Base-by-base conservation (phyloP, 2,329 filamentous ascomycete genomes). In the Aureobasidium sp. region DNA sequence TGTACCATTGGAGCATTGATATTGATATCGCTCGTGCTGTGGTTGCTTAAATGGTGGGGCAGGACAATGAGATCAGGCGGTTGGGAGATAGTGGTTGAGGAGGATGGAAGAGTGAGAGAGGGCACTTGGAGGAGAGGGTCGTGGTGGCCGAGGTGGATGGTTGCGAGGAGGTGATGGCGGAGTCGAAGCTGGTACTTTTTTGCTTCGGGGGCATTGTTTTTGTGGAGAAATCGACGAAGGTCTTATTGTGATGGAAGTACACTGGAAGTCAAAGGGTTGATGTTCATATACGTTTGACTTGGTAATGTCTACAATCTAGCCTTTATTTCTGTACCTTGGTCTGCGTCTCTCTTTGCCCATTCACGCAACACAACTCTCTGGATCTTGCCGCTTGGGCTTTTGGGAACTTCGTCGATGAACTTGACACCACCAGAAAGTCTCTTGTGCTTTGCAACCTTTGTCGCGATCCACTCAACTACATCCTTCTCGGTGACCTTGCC, bases 361-460 rank as follows among this genome's bases (percentile, higher is more conserved):
- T 84, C 80, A 66, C 79, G 78, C 73, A 85, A 74, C 6, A 79
- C 69, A 66, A 83, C 83, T 53, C 82, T 74, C 69, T 81, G 76
- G 56, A 85, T 84, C 75, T 85, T 86, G 9, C 83, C 83, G 63
- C 79, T 81, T 13, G 80, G 78, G 50, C 83, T 71, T 69, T 83
- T 84, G 0, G 83, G 82, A 59, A 85, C 78, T 65, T 81, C 80
- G 53, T 83, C 78, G 7, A 85, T 76, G 64, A 84, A 84, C 29
- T 77, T 73, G 32, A 84, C 76, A n/a, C 75, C 75, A 12, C 75
- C 75, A 13, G 71, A 65, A 1, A 77, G 65, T 27, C 72, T 69
- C 64, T 77, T 77, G 62, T 77, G 74, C 66, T 73, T 76, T 2
- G 75, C 75, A 2, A 77, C 75, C 12, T 70, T 68, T 2, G 65